phyloP scores from a whole-genome alignment of 257 asterid genomes.

The Solanum habrochaites region DNA sequence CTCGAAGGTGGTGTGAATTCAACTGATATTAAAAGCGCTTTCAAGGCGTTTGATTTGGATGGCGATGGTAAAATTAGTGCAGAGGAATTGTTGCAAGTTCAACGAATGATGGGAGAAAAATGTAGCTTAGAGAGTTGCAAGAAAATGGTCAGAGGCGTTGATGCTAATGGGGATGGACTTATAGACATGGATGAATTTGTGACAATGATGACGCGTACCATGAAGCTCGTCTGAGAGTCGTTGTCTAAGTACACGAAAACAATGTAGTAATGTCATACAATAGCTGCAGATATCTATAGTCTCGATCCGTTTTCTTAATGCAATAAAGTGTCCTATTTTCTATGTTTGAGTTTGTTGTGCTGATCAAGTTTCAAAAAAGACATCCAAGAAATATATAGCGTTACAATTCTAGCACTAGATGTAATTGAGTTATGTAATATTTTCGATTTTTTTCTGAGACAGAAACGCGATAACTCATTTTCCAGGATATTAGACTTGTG shows the following conservation, averaged over 20 bases:
- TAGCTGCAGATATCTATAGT: not conserved
- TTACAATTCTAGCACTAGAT: not conserved
- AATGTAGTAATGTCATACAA: not conserved
- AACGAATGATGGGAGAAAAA: constrained; percentile 33
- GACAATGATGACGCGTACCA: constrained; percentile 27
- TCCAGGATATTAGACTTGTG: not conserved
- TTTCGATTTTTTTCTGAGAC: not conserved
- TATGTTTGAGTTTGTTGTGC: not conserved
- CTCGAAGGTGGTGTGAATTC: constrained; percentile 19
- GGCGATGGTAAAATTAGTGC: constrained; percentile 37
- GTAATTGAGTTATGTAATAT: not conserved
- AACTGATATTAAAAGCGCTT: constrained; percentile 20
- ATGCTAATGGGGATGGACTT: constrained; percentile 38
- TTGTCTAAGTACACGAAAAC: not conserved
- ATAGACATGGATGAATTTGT: constrained; percentile 30
- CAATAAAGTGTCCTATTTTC: not conserved
- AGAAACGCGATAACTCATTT: not conserved
- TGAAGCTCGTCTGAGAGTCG: not conserved
- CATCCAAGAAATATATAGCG: not conserved
- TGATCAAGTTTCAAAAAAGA: not conserved
- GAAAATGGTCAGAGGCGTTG: constrained; percentile 28
- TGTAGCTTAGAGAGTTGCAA: constrained; percentile 20
- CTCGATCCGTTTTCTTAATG: not conserved
- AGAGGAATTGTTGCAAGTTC: constrained; percentile 26
- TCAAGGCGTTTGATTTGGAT: constrained; percentile 21